These are phyloP conservation scores for Populus tomentosa DNA, from an alignment of 441 rosid genomes.

Conservation along the genomic window DNA sequence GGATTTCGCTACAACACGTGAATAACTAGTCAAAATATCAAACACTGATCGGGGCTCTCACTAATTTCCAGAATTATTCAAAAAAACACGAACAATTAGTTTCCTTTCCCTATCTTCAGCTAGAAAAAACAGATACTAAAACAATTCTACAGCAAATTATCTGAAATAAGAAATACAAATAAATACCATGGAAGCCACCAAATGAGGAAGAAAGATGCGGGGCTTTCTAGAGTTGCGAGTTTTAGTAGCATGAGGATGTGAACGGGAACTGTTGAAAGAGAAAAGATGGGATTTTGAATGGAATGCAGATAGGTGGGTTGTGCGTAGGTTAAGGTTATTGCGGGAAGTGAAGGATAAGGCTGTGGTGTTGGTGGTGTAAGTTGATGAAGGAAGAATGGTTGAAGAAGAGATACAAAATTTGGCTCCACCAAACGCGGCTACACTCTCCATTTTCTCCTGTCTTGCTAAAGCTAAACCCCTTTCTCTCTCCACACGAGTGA, in stretches of 20 bases:
- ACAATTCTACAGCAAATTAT: neutral
- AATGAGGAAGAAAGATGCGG: constrained; percentile 73
- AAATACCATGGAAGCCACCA: constrained; percentile 75
- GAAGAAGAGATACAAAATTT: constrained; percentile 21
- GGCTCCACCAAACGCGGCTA: constrained; percentile 23
- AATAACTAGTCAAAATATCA: neutral
- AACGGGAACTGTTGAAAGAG: constrained; percentile 26
- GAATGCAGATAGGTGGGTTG: constrained; percentile 40
- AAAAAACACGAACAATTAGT: neutral
- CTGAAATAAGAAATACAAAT: neutral
- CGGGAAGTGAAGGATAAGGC: constrained; percentile 18
- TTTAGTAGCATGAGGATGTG: constrained; percentile 23
- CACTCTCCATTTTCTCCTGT: constrained; percentile 25
- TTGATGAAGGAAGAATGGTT: constrained; percentile 17
- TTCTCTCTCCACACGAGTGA: no score
- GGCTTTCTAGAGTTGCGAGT: constrained; percentile 32
- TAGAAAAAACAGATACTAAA: neutral
- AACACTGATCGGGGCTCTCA: constrained; percentile 1
- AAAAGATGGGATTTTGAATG: constrained; percentile 46
- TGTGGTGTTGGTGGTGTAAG: constrained; percentile 12
- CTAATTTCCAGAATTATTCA: neutral
- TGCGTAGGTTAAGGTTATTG: constrained; percentile 22
- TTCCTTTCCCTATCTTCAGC: neutral
- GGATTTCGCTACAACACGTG: neutral
- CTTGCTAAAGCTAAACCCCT: neutral